A percentile compares a stretch with the other conserved stretches of the same genome.
Conservation (phyloP, 2,329 filamentous ascomycete species). For the Zymoseptoria brevis region DNA sequence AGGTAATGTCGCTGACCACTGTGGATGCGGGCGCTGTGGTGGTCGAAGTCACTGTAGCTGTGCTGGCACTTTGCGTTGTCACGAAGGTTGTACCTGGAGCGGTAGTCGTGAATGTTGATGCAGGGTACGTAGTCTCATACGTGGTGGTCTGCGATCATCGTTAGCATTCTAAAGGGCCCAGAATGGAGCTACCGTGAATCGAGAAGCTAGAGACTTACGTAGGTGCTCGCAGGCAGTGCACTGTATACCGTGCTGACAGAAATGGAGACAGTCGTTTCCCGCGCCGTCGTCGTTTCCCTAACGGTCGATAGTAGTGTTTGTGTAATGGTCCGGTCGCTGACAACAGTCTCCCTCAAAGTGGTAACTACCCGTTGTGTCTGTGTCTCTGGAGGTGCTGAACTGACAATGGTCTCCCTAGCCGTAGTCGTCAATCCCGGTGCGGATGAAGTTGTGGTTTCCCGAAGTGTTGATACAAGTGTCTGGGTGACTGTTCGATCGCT, state of each 20-base stretch:
- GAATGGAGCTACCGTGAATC: too few relatives aligned
- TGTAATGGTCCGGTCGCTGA: not conserved
- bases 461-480: not conserved
- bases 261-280: not conserved
- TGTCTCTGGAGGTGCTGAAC: not conserved
- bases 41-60: not conserved
- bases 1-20: not conserved
- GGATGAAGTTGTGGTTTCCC: not conserved
- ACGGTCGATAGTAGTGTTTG: not conserved
- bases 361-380: not conserved
- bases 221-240: not conserved
- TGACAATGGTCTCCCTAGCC: not conserved
- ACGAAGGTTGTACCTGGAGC: not conserved
- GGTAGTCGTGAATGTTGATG: not conserved
- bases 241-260: not conserved
- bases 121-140: not conserved
- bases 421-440: too few relatives aligned
- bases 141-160: not conserved
- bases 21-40: not conserved
- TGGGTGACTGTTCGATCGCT: not conserved
- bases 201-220: not conserved
- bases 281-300: not conserved
- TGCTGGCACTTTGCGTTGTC: not conserved
- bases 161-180: not conserved
- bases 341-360: not conserved